These are phyloP conservation scores for Nakazawaea anatomiae DNA, from an alignment of 805 yeast species.

Conservation along the genomic window DNA sequence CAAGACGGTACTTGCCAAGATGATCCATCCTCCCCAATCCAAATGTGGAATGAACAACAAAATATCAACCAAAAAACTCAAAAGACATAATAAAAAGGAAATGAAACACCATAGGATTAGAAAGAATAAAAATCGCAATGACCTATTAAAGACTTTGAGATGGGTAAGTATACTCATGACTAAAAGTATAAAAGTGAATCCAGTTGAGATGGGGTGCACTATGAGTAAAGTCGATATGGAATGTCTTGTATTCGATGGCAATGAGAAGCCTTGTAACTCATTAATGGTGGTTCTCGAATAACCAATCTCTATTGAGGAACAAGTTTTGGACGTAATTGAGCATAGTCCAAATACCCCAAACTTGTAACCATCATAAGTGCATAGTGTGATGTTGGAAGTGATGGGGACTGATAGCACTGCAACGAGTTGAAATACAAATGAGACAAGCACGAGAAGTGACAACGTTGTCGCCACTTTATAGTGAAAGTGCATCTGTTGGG, in stretches of 20 bases:
- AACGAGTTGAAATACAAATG: conserved; percentile 52
- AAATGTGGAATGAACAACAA: conserved; percentile 70
- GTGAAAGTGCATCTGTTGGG: conserved; percentile 7
- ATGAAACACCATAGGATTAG: conserved; percentile 58
- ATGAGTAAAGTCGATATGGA: conserved; percentile 55
- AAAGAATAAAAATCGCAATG: conserved; percentile 39
- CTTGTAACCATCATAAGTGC: conserved; percentile 39
- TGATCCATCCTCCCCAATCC: conserved; percentile 82
- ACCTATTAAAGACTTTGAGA: conserved; percentile 23
- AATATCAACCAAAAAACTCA: conserved; percentile 79
- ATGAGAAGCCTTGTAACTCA: conserved; percentile 32
- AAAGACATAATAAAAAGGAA: conserved; percentile 59
- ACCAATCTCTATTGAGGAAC: conserved; percentile 40
- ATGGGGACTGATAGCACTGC: conserved; percentile 61
- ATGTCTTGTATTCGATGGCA: conserved; percentile 56
- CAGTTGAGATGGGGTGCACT: conserved; percentile 63
- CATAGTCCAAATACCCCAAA: conserved; percentile 77
- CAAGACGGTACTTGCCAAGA: conserved; percentile 61
- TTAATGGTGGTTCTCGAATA: conserved; percentile 27
- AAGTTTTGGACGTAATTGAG: conserved; percentile 22
- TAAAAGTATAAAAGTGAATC: conserved; percentile 43
- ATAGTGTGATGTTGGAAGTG: conserved; percentile 39
- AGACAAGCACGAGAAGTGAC: conserved; percentile 32
- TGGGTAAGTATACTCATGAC: conserved; percentile 33
- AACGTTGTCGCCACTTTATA: conserved; percentile 10